Percentiles rank a stretch among this genome's conserved stretches.
phyloP scores from a whole-genome alignment of 345 rosid genomes.

The Moricandia arvensis region DNA sequence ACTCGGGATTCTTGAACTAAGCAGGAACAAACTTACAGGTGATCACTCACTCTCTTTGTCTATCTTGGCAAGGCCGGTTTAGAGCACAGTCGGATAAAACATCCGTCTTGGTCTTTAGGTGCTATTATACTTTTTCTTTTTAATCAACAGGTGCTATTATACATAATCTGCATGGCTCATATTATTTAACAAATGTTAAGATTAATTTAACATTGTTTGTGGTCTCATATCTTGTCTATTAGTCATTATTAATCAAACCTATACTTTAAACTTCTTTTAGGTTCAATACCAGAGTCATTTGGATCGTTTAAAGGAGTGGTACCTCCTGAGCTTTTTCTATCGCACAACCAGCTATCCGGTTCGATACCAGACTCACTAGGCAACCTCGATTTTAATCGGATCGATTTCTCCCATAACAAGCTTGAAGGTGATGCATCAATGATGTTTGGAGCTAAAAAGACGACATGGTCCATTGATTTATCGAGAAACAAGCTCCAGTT shows the following conservation, averaged over 20 bases:
- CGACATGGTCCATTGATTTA: neutral
- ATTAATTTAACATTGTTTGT: neutral
- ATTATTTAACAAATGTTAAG: neutral
- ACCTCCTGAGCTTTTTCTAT: conserved; percentile 40
- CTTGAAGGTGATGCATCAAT: conserved; percentile 59
- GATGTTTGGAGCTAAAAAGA: neutral
- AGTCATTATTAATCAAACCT: neutral
- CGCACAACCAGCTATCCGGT: conserved; percentile 69
- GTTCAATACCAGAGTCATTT: neutral
- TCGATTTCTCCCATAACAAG: conserved; percentile 62
- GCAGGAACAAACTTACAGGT: neutral
- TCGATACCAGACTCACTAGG: conserved; percentile 52
- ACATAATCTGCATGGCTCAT: neutral
- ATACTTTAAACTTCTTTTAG: neutral
- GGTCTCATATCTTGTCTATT: neutral
- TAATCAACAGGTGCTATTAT: no score
- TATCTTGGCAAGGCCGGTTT: neutral
- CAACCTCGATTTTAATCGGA: conserved; percentile 35
- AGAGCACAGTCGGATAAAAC: neutral
- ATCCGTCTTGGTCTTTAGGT: neutral
- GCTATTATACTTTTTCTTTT: no score
- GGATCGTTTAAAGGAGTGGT: conserved; percentile 7
- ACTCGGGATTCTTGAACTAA: neutral
- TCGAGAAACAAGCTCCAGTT: neutral
- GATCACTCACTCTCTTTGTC: neutral